Base-by-base conservation (phyloP, 192 early-diverging fungal species). In the Pilobolus umbonatus region DNA sequence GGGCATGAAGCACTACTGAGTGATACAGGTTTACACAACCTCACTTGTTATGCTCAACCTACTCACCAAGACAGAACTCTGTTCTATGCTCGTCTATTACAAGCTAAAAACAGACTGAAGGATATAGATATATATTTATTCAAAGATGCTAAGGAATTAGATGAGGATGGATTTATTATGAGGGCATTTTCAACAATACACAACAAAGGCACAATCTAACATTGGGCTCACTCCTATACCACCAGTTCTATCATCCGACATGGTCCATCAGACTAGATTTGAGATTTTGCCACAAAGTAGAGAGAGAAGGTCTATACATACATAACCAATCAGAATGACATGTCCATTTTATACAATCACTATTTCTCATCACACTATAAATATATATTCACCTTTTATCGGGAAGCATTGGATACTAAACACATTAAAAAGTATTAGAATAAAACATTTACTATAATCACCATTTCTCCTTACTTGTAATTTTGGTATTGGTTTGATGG, bases 401-500 rank as follows among this genome's bases (percentile, higher is more conserved):
- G 0, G 88, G 87, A 30, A 90, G 72, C 85, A 88, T 88, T 22
- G 84, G 78, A 54, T 91, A 87, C 72, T 91, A 80, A 17, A 30
- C 38, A 9, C 24, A 48, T 42, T 40, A 34, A 14, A 39, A 44
- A 49, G n/a, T 0, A 54, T 17, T 44, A 11, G 42, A 19, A 29
- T 30, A 22, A 12, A 50, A 51, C 22, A 31, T 26, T 12, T 24
- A 22, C 34, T n/a, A n/a, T 32, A 1, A 32, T 14, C 5, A 14
- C 14, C 26, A 40, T 36, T 47, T 22, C 14, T 45, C 22, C 35
- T 61, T 64, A 73, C 71, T 61, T 68, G 71, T 25, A 97, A 66
- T 52, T 85, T 80, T 12, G 90, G 89, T 26, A 94, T 87, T 1
- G 88, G 82, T 30, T 81, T 80, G 28, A 97, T 90, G 11, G 86